These are phyloP conservation scores for Tuber borchii DNA, from an alignment of 495 filamentous ascomycete species.

Conservation along the genomic window DNA sequence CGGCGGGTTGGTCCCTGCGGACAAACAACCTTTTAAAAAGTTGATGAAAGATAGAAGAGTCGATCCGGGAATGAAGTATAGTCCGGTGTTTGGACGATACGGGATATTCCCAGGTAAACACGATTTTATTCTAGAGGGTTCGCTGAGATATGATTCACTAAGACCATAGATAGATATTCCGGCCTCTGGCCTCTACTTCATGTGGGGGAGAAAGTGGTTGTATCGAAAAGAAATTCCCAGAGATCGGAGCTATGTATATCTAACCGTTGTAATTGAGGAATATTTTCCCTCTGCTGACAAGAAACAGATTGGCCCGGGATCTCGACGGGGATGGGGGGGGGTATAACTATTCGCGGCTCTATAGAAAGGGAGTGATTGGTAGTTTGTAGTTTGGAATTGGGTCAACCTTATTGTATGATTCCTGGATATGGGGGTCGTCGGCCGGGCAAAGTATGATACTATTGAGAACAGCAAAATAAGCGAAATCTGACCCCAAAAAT, in stretches of 20 bases:
- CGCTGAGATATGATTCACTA: background rate
- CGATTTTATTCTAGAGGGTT: background rate
- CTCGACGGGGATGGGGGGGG: slow-evolving; percentile 10
- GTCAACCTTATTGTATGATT: no score
- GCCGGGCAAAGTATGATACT: no score
- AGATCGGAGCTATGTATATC: slow-evolving; percentile 30
- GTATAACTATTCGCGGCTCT: background rate
- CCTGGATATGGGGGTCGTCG: no score
- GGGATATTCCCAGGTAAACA: slow-evolving; percentile 21
- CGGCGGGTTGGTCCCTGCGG: slow-evolving; percentile 2
- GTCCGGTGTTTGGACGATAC: slow-evolving; percentile 35
- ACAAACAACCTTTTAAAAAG: slow-evolving; percentile 45
- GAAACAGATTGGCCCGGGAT: slow-evolving; percentile 28
- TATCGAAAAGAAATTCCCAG: slow-evolving; percentile 24
- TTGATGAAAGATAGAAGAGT: slow-evolving; percentile 46
- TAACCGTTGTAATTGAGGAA: background rate
- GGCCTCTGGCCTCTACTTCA: slow-evolving; percentile 10
- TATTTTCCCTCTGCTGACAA: background rate
- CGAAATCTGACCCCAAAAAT: no score
- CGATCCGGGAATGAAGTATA: slow-evolving; percentile 30
- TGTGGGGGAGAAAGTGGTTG: slow-evolving; percentile 29
- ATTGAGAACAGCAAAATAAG: no score
- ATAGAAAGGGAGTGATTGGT: background rate
- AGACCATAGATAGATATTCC: background rate
- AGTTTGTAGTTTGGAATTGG: no score